Percentiles rank a stretch among this genome's conserved stretches.
Conservation (phyloP, 768 basidiomycete genomes). For the Coprinopsis cinerea region DNA sequence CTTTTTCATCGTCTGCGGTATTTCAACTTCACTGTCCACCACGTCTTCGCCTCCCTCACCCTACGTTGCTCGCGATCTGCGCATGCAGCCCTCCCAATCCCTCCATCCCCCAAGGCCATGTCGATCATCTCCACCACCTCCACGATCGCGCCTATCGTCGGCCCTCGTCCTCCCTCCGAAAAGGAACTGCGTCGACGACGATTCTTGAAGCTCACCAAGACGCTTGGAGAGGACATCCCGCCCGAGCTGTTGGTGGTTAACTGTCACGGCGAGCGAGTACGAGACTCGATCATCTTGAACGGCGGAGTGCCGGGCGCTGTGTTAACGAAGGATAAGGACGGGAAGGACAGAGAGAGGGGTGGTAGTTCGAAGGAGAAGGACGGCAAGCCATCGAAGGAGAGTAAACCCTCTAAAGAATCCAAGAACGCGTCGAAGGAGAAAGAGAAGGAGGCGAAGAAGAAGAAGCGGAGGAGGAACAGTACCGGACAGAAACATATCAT, state of each 20-base stretch:
- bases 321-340: no score
- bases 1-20: no score
- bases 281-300: not conserved
- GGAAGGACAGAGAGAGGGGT: no score
- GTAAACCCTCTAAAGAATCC: no score
- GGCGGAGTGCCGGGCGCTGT: no score
- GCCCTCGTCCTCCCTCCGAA: constrained; percentile 1
- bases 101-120: not conserved
- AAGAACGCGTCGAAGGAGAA: not conserved
- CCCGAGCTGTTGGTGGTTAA: constrained; percentile 7
- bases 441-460: not conserved
- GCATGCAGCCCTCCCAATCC: not conserved
- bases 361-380: not conserved
- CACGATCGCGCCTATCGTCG: not conserved
- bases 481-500: not conserved
- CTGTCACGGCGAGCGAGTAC: not conserved
- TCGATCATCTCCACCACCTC: not conserved
- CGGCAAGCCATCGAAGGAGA: no score
- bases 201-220: constrained; percentile 8
- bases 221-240: constrained; percentile 9
- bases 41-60: not conserved
- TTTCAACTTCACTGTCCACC: not conserved
- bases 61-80: not conserved
- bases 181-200: constrained; percentile 7
- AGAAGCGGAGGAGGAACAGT: constrained; percentile 1